Conservation (phyloP, 2,329 filamentous ascomycete genomes). For the Arthrobotrys entomopaga region DNA sequence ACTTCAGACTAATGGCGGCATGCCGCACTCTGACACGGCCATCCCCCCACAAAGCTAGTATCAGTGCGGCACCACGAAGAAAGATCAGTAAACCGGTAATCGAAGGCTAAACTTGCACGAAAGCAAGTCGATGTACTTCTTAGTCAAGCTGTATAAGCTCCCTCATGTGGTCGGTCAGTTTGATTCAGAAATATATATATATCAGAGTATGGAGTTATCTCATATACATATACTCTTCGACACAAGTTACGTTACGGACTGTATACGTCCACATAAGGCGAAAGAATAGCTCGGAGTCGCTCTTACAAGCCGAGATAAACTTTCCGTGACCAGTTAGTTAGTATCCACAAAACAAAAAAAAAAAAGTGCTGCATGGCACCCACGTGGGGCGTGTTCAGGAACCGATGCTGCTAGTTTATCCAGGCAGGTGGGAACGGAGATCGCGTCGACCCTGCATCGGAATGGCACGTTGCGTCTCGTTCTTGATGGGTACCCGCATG, state of each 20-base stretch:
- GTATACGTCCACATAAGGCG: too few species aligned
- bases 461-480: conserved; percentile 10
- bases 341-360: not conserved
- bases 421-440: conserved; percentile 40
- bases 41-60: not conserved
- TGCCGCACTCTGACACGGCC: not conserved
- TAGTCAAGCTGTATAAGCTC: too few species aligned
- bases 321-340: conserved; percentile 3
- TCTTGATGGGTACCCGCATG: conserved; percentile 17
- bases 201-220: not conserved
- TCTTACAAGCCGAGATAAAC: conserved; percentile 8
- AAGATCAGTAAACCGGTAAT: not conserved
- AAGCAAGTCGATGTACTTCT: too few species aligned
- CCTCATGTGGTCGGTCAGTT: too few species aligned
- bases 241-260: too few species aligned
- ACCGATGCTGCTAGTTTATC: conserved; percentile 29
- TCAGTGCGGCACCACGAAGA: not conserved
- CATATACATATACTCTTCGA: too few species aligned
- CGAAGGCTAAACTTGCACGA: not conserved
- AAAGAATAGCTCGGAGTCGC: too few species aligned
- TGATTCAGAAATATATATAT: not conserved
- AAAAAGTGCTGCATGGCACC: conserved; percentile 19
- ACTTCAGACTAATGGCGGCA: not conserved
- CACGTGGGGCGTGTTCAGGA: conserved; percentile 48
- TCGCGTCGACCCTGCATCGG: conserved; percentile 27